Conservation (phyloP, 805 yeast genomes). For the Yarrowia bubula region DNA sequence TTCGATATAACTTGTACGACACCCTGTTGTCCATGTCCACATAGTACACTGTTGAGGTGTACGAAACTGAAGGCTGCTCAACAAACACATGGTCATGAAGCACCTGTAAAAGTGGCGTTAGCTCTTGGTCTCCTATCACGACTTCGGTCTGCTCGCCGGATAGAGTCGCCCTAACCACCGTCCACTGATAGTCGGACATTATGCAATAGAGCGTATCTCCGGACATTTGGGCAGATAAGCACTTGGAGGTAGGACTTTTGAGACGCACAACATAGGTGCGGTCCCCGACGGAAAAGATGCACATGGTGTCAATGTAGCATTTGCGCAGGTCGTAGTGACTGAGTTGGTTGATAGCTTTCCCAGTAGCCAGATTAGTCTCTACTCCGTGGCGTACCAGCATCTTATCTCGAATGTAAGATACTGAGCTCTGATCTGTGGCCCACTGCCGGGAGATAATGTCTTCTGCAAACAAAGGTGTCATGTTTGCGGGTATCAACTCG, state of each 20-base stretch:
- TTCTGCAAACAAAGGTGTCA: not conserved
- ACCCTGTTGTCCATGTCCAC: not conserved
- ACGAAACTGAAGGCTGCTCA: constrained; percentile 1
- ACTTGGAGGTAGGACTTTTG: not conserved
- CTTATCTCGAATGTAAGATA: constrained; percentile 2
- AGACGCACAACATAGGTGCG: not conserved
- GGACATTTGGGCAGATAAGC: constrained; percentile 2
- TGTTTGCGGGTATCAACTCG: not conserved
- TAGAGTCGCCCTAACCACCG: not conserved
- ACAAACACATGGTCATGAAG: constrained; percentile 10
- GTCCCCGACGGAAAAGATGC: not conserved
- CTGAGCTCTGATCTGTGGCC: not conserved
- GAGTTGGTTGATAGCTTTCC: not conserved
- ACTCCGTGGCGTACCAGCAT: not conserved
- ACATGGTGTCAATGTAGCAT: constrained; percentile 1
- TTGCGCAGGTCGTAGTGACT: not conserved
- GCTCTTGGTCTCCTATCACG: constrained; percentile 2
- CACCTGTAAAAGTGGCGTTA: constrained; percentile 3
- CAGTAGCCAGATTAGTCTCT: not conserved
- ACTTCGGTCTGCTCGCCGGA: not conserved
- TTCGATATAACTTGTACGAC: constrained; percentile 3
- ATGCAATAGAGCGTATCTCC: constrained; percentile 14
- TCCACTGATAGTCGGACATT: not conserved
- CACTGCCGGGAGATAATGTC: constrained; percentile 1
- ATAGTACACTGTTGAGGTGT: constrained; percentile 9